Percentiles rank a stretch among this genome's conserved stretches.
Conservation (phyloP, 345 rosid species). For the Eucalyptus pauciflora region DNA sequence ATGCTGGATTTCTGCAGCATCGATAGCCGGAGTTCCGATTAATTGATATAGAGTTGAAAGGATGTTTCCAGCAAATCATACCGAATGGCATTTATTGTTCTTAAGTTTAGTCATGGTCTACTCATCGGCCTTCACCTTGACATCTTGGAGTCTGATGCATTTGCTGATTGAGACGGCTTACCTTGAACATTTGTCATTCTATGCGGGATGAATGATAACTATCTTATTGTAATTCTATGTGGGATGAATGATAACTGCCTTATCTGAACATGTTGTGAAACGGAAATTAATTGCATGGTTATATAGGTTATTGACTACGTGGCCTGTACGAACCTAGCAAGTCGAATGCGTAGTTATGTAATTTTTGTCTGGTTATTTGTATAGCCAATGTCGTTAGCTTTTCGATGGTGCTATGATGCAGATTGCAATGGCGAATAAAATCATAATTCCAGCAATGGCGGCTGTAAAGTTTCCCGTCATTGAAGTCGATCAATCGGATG, state of each 20-base stretch:
- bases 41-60: neutral
- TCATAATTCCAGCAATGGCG: constrained; percentile 43
- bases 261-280: neutral
- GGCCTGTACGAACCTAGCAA: neutral
- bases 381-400: neutral
- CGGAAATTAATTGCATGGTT: neutral
- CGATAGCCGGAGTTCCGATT: neutral
- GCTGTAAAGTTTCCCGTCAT: constrained; percentile 67
- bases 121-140: neutral
- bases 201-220: neutral
- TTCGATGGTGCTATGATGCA: constrained; percentile 3
- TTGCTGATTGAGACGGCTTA: neutral
- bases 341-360: neutral
- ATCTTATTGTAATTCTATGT: neutral
- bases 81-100: neutral
- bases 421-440: constrained; percentile 69
- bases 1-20: neutral
- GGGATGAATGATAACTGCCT: neutral
- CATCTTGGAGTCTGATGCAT: neutral
- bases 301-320: neutral
- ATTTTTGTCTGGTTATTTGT: neutral
- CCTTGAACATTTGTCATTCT: neutral
- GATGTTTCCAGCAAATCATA: neutral
- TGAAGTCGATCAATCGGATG: constrained; percentile 38
- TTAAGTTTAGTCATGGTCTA: neutral